Evolutionary conservation across 2,329 filamentous ascomycete genomes (phyloP).

Genomic region (Pseudogymnoascus verrucosus): DNA sequence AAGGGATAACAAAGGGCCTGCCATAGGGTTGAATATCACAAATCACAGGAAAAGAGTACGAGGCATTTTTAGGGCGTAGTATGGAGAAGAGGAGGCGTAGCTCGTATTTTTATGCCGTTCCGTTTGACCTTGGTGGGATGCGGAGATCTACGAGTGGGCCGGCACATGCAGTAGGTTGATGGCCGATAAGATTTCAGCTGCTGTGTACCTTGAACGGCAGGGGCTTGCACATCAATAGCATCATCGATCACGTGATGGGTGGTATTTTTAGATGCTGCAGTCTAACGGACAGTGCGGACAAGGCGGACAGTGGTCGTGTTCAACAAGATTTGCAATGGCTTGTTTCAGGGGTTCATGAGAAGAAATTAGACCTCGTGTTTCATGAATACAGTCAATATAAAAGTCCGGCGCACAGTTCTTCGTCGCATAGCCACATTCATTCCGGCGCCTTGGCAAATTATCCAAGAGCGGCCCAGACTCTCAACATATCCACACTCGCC

Average conservation of each 20-base stretch:
- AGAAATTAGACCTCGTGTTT: neutral
- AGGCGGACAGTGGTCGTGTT: neutral
- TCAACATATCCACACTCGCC: neutral
- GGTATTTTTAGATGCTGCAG: neutral
- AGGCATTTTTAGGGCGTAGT: neutral
- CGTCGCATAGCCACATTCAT: neutral
- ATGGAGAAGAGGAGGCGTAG: constrained; percentile 3
- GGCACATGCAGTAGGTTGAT: constrained; percentile 2
- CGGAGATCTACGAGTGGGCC: constrained; percentile 2
- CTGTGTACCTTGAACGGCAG: constrained; percentile 3
- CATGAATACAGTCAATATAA: neutral
- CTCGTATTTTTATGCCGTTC: constrained; percentile 3
- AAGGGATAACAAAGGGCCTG: constrained; percentile 1
- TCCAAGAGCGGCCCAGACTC: neutral
- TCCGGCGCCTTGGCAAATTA: neutral
- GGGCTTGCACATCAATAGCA: neutral
- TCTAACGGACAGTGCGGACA: neutral
- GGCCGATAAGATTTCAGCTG: constrained; percentile 5
- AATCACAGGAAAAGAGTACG: neutral
- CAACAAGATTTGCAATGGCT: neutral
- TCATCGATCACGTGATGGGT: neutral
- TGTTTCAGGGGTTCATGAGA: neutral
- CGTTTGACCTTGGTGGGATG: constrained; percentile 6
- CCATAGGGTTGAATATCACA: neutral
- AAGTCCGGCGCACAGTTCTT: neutral